A percentile compares a stretch with the other conserved stretches of the same genome.
Conservation (phyloP, 495 filamentous ascomycete species). For the Hyaloscypha finlandica region DNA sequence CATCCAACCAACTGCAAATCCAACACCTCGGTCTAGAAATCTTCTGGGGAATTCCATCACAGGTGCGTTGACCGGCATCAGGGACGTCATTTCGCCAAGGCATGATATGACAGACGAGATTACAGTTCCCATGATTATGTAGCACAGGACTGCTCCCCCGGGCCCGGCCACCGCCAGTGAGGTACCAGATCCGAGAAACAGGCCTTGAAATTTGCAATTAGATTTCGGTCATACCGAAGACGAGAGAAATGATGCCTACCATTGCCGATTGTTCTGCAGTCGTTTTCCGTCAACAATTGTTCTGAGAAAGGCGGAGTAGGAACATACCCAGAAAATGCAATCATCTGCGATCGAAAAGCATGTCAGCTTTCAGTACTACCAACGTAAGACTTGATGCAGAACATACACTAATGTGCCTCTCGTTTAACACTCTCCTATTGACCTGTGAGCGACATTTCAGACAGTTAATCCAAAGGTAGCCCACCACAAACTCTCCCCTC, state of each 20-base stretch:
- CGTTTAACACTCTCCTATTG: conserved; percentile 39
- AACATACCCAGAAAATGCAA: conserved; percentile 43
- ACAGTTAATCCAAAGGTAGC: background rate
- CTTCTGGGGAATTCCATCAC: conserved; percentile 52
- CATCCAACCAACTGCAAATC: conserved; percentile 56
- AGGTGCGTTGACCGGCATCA: conserved; percentile 52
- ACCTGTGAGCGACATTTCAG: background rate
- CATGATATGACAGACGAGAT: conserved; percentile 53
- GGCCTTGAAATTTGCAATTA: conserved; percentile 26
- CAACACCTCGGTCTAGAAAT: conserved; percentile 48
- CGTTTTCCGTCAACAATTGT: conserved; percentile 9
- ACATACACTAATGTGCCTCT: conserved; percentile 42
- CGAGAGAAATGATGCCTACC: conserved; percentile 23
- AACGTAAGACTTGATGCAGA: background rate
- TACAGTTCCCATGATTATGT: conserved; percentile 47
- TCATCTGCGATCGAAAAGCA: conserved; percentile 31
- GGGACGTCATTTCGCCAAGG: conserved; percentile 53
- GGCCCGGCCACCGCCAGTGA: conserved; percentile 41
- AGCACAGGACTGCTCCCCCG: conserved; percentile 41
- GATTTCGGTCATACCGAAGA: background rate
- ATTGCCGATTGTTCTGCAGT: conserved; percentile 37
- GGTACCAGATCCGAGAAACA: conserved; percentile 41
- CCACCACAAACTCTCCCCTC: conserved; percentile 39
- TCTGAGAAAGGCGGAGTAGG: background rate
- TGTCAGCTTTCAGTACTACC: background rate